Base-by-base conservation (phyloP, 257 asterid species). In the Mentha longifolia region DNA sequence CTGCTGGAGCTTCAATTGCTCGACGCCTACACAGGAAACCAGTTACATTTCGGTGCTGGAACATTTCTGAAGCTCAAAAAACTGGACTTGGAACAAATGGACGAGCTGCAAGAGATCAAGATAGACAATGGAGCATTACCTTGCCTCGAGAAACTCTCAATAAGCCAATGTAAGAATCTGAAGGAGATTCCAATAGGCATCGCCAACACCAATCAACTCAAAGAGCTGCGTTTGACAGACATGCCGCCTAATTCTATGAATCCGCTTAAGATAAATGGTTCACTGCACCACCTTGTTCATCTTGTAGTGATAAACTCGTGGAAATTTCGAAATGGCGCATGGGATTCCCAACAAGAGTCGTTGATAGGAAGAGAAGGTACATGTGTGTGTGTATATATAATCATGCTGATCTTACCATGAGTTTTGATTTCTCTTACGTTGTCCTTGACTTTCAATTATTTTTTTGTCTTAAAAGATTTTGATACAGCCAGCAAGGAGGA, bases 41-140 rank as follows among this genome's bases (percentile, higher is more conserved):
- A 13, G 43, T 50, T 76, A 63, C 37, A 63, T 1, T 76, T 76
- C 31, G 7, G 59, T 2, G 13, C 25, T 22, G 45, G 67, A 69
- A 62, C 58, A 41, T 76, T 76, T 47, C 31, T n/a, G n/a, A 76
- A 69, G 60, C 68, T 70, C 28, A 12, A 70, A 63, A 19, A 28
- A 39, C 60, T 69, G 50, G 61, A 52, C 33, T 9, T 75, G 9
- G 70, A 75, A 28, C 30, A 25, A 50, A 47, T 75, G 59, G 31
- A 52, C 41, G 14, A 35, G 61, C 60, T 76, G 56, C 35, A 9
- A 31, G 20, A 2, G 20, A 45, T 76, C 33, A 5, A 8, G 1
- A 42, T 54, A 19, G 16, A 14, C 9, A 37, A 46, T 4, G 11
- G 71, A 16, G 49, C 80, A 28, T 30, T 76, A 67, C 80, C 72